Base-by-base conservation (phyloP, 2,329 filamentous ascomycete genomes). In the Pseudocercospora vitis region DNA sequence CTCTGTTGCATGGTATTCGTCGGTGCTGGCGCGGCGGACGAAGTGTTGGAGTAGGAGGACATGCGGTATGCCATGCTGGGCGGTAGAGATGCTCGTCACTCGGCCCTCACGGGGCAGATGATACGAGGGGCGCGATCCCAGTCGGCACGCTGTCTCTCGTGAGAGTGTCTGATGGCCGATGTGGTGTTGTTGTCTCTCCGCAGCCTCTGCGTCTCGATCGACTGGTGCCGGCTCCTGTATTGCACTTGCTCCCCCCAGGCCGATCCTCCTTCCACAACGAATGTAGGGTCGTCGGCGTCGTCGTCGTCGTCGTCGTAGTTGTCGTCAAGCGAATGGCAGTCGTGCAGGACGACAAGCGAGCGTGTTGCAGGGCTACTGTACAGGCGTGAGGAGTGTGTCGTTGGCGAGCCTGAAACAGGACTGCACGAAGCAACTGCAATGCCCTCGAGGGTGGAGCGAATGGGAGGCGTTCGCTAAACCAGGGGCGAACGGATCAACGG, bases 1-100 rank as follows among this genome's bases (percentile, higher is more conserved):
- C 86, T 84, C 52, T 59, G 53, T 50, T 68, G 65, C 65, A 68
- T 66, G 4, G 67, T 70, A 50, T 83, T 83, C 28, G 81, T 77
- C 18, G 78, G 73, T 53, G 78, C 78, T 14, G 48, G 56, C n/a
- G 50, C 72, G 59, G 77, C 78, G 56, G 81, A 74, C 42, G 85
- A 83, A 60, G 87, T 71, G 55, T 72, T 81, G 40, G 83, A 86
- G 67, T 81, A 84, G 50, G 81, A 76, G 21, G 82, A 84, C 71
- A 80, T 80, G 63, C 82, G 81, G 62, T 80, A 82, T 57, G 81
- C 80, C 79, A 84, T 83, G 65, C 50, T 83, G 62, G 58, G 53
- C 55, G 53, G 53, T 54, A 48, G 29, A 24, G 47, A 28, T 45
- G 42, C 42, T 45, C n/a, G 42, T 31, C n/a, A 24, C 1, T 31